phyloP scores from a whole-genome alignment of 2,329 filamentous ascomycete species.

The Penicillium sp. region DNA sequence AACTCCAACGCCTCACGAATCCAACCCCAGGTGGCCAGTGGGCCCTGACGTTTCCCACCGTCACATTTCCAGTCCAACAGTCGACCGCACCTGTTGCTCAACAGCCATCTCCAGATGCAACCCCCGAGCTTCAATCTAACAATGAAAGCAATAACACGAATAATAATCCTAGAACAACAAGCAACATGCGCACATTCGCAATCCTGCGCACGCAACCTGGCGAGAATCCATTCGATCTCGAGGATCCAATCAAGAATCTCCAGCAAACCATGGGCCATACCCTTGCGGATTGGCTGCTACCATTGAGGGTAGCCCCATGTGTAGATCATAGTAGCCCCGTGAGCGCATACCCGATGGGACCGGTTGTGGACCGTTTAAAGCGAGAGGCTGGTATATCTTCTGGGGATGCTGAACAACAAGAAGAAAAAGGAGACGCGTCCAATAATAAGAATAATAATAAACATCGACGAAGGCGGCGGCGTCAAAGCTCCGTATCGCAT shows the following conservation, averaged over 20 bases:
- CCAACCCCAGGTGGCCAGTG: constrained; percentile 26
- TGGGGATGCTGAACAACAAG: background rate
- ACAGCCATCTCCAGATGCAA: background rate
- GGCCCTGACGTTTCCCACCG: constrained; percentile 34
- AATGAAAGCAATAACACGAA: background rate
- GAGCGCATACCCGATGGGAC: constrained; percentile 66
- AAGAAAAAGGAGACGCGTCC: background rate
- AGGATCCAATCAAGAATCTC: constrained; percentile 63
- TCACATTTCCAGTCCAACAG: constrained; percentile 36
- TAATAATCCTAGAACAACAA: constrained; percentile 18
- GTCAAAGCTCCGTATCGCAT: background rate
- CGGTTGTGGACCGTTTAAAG: constrained; percentile 56
- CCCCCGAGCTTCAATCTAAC: background rate
- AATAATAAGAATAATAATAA: background rate
- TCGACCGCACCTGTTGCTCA: background rate
- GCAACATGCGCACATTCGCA: constrained; percentile 67
- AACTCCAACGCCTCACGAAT: constrained; percentile 24
- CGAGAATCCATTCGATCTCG: constrained; percentile 83
- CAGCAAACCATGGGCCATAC: constrained; percentile 72
- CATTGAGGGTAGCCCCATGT: constrained; percentile 71
- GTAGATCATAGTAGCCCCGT: constrained; percentile 60
- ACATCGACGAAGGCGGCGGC: background rate
- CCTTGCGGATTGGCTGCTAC: constrained; percentile 74
- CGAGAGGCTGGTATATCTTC: constrained; percentile 33
- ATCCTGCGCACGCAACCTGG: constrained; percentile 69